Evolutionary conservation across 2,329 filamentous ascomycete species (phyloP).

Genomic region (Scedosporium boydii): DNA sequence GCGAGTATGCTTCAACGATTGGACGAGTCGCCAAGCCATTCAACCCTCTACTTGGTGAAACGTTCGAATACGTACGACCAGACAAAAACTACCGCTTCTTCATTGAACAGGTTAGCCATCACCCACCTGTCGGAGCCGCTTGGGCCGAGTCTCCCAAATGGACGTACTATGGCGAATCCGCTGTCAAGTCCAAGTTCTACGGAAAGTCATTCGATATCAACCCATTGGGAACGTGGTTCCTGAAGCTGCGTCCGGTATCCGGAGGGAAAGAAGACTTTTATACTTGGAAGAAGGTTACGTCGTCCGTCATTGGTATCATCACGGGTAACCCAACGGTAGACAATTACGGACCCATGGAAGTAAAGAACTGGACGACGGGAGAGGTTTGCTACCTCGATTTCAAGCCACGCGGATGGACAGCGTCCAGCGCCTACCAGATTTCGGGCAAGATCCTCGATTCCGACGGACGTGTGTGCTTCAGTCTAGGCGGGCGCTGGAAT

Average conservation of each 20-base stretch:
- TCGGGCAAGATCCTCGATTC: conserved; percentile 75
- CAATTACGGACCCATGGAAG: conserved; percentile 94
- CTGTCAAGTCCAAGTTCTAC: conserved; percentile 93
- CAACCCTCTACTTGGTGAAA: conserved; percentile 92
- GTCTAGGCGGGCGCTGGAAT: conserved; percentile 91
- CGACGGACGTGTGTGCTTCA: conserved; percentile 73
- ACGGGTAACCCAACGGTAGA: conserved; percentile 95
- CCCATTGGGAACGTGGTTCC: conserved; percentile 92
- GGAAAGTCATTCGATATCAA: conserved; percentile 97
- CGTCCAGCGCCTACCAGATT: conserved; percentile 81
- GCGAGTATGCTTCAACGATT: conserved; percentile 94
- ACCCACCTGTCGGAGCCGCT: conserved; percentile 87
- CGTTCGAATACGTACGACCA: conserved; percentile 89
- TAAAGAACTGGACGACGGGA: conserved; percentile 95
- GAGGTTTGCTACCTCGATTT: conserved; percentile 87
- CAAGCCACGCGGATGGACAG: conserved; percentile 93
- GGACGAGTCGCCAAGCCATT: conserved; percentile 96
- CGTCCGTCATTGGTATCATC: conserved; percentile 96
- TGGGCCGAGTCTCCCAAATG: conserved; percentile 88
- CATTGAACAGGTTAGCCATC: conserved; percentile 95
- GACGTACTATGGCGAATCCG: conserved; percentile 96
- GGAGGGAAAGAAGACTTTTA: conserved; percentile 80
- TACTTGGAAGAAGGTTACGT: conserved; percentile 98
- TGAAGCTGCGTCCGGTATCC: conserved; percentile 66
- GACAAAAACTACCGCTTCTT: conserved; percentile 99